Evolutionary conservation across 768 basidiomycete species (phyloP).

Genomic region (Boletellus sp.): DNA sequence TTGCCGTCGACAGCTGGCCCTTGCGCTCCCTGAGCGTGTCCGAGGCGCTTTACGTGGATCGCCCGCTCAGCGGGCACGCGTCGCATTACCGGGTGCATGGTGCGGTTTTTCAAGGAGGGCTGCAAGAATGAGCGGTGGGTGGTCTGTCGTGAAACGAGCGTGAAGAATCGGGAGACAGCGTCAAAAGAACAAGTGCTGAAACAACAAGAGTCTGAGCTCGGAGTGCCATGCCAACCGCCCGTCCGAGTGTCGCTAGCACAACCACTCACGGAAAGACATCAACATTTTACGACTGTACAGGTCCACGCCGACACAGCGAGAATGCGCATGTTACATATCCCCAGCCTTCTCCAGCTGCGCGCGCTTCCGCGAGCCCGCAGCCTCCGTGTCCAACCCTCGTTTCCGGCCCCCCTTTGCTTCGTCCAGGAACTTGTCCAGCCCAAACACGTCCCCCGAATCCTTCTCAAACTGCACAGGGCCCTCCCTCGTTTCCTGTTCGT

Average conservation of each 20-base stretch:
- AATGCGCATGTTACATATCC: constrained; percentile 32
- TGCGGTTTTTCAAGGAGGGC: constrained; percentile 7
- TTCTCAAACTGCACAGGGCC: constrained; percentile 99
- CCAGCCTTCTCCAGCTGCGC: constrained; percentile 63
- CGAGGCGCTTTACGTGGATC: constrained; percentile 31
- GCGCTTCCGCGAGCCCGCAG: constrained; percentile 65
- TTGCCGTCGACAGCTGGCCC: not conserved
- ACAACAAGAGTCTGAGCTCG: not conserved
- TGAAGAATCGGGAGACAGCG: constrained; percentile 1
- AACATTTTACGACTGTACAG: no score
- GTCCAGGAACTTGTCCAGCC: constrained; percentile 94
- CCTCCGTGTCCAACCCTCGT: constrained; percentile 75
- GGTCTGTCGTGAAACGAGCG: constrained; percentile 15
- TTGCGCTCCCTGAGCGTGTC: constrained; percentile 17
- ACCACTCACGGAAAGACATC: no score
- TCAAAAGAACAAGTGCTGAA: not conserved
- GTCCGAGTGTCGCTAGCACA: no score
- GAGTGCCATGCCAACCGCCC: constrained; percentile 28
- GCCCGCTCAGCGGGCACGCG: constrained; percentile 33
- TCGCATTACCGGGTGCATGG: constrained; percentile 24
- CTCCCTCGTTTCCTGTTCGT: constrained; percentile 77
- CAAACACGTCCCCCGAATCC: constrained; percentile 95
- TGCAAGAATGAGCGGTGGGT: not conserved
- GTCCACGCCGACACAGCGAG: not conserved
- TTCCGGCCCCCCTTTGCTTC: constrained; percentile 96